Conservation (phyloP, 495 filamentous ascomycete genomes). For the Parmelia sp. region DNA sequence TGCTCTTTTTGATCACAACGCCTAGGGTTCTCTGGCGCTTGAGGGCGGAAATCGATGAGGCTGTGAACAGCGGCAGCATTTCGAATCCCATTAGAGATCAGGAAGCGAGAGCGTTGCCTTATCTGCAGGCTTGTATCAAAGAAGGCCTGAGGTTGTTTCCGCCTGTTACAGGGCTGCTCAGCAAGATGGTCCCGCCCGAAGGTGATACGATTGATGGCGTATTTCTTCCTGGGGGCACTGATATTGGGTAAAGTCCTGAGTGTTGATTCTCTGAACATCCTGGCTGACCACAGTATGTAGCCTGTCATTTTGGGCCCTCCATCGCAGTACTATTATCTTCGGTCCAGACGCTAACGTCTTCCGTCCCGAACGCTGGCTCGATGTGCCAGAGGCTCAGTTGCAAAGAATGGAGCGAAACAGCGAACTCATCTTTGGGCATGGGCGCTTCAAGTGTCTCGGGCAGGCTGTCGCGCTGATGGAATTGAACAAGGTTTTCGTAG, state of each 20-base stretch:
- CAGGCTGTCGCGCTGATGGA: constrained; percentile 39
- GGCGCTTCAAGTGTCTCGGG: constrained; percentile 41
- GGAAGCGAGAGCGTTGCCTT: constrained; percentile 39
- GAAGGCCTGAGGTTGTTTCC: constrained; percentile 52
- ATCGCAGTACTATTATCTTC: constrained; percentile 47
- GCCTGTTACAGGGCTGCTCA: constrained; percentile 44
- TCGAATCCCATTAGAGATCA: constrained; percentile 34
- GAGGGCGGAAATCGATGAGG: constrained; percentile 41
- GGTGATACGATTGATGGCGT: constrained; percentile 45
- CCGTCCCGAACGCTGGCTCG: constrained; percentile 61
- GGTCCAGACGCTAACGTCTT: constrained; percentile 56
- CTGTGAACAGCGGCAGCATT: constrained; percentile 34
- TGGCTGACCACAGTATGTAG: neutral
- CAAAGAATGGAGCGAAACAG: constrained; percentile 17
- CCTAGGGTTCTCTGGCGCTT: constrained; percentile 39
- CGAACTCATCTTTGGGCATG: constrained; percentile 40
- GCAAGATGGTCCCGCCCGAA: constrained; percentile 40
- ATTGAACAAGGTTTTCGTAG: neutral
- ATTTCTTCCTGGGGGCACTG: constrained; percentile 47
- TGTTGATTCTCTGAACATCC: neutral
- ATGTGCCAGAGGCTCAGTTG: constrained; percentile 22
- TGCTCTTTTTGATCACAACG: constrained; percentile 47
- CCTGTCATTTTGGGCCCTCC: constrained; percentile 43
- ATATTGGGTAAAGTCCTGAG: constrained; percentile 33
- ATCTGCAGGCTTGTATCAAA: constrained; percentile 51